phyloP scores from a whole-genome alignment of 108 stramenopile genomes.

The Nitzschia sp. region DNA sequence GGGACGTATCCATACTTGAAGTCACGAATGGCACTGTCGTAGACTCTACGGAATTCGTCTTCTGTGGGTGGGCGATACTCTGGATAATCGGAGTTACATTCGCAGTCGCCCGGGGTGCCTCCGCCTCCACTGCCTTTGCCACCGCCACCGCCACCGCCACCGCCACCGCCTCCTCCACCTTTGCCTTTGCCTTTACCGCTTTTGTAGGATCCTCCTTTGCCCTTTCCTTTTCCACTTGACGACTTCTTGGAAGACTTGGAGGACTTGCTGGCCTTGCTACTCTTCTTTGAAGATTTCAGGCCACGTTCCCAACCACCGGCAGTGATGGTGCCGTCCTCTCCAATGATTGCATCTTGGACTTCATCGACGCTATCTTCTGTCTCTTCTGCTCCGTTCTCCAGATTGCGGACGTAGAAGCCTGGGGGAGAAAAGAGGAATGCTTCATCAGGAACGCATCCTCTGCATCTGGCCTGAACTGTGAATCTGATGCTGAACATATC shows the following conservation, averaged over 20 bases:
- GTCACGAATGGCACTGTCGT: constrained; percentile 15
- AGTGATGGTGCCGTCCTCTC: not conserved
- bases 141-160: not conserved
- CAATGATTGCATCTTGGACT: not conserved
- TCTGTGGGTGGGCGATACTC: constrained; percentile 34
- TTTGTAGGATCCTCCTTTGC: constrained; percentile 6
- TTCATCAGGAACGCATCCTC: constrained; percentile 18
- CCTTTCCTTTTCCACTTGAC: constrained; percentile 1
- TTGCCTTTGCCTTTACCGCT: not conserved
- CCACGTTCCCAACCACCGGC: not conserved
- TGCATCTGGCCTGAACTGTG: constrained; percentile 23
- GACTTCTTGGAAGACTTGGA: constrained; percentile 9
- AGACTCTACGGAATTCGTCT: constrained; percentile 31
- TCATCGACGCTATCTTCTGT: not conserved
- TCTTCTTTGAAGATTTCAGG: not conserved
- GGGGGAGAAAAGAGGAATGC: constrained; percentile 24
- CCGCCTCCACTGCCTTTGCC: constrained; percentile 1
- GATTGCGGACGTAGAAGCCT: not conserved
- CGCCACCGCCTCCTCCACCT: not conserved
- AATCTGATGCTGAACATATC: constrained; percentile 16
- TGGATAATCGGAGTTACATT: constrained; percentile 21
- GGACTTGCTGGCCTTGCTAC: not conserved
- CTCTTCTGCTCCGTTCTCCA: not conserved
- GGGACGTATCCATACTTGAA: not conserved
- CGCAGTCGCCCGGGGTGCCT: constrained; percentile 1